Base-by-base conservation (phyloP, 2,329 filamentous ascomycete species). In the Chrysoporthe cubensis region DNA sequence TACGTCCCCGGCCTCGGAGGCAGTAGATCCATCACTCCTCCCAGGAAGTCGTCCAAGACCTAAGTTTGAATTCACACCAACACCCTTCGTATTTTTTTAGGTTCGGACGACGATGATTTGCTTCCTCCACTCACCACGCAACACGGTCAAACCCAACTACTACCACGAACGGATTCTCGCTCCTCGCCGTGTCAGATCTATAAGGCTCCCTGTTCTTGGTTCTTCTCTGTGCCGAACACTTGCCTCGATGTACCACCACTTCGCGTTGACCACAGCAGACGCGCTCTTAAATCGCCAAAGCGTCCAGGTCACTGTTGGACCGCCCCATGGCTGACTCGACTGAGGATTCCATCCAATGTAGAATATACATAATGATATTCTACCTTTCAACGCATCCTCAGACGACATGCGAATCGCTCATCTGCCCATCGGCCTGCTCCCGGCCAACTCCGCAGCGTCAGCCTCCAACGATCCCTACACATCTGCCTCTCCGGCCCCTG, bases 21-120 rank as follows among this genome's bases (percentile, higher is more conserved):
- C 83, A 85, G 87, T 84, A 87, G 88, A 80, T 71, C 73, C 71
- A 84, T 87, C 82, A 90, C 88, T 87, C 85, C 89, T 85, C 87
- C 88, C 81, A 85, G 87, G 84, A 92, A 90, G 81, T 85, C 87
- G 80, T 78, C 78, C 78, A 88, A 89, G 81, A 85, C 87, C 82
- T 90, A 90, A 84, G 87, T 85, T 88, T 88, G 84, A 86, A 84
- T 85, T 86, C 83, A 90, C 90, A 85, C 90, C 84, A 92, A 90
- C 86, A 87, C 64, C 64, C 50, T 86, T 84, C 83, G 83, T 88
- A 83, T 87, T 81, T 87, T 81, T 88, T 91, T 92, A 97, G 93
- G 91, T 97, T 97, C 90, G 93, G 93, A 85, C 92, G 94, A 84
- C 93, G 93, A 91, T 97, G 94, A 89, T 76, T 76, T 75, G 70